phyloP scores from a whole-genome alignment of 768 basidiomycete genomes.

The Podaxis sp. region DNA sequence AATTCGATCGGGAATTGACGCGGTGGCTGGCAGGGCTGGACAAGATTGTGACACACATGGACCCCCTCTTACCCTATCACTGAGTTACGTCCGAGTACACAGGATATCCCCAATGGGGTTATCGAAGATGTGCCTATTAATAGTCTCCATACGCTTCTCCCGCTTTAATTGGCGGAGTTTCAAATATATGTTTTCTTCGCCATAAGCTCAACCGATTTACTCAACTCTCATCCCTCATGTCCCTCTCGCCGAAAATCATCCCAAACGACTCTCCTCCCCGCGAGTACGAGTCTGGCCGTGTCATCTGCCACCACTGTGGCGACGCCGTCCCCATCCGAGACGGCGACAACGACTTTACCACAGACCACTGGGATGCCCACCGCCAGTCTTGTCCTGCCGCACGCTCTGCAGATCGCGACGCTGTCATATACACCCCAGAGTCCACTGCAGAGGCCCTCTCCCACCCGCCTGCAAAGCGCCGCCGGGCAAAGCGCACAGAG shows the following conservation, averaged over 20 bases:
- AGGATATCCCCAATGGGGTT: constrained; percentile 10
- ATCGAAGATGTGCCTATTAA: constrained; percentile 50
- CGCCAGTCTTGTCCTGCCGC: constrained; percentile 24
- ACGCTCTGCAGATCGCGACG: background rate
- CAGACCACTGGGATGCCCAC: constrained; percentile 72
- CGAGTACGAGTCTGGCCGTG: constrained; percentile 66
- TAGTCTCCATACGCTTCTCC: constrained; percentile 24
- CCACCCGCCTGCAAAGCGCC: constrained; percentile 58
- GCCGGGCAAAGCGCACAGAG: constrained; percentile 75
- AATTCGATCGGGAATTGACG: constrained; percentile 52
- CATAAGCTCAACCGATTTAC: constrained; percentile 9
- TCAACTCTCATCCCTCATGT: background rate
- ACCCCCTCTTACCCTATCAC: constrained; percentile 41
- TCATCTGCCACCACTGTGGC: constrained; percentile 67
- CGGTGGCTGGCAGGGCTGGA: constrained; percentile 65
- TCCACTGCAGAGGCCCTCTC: constrained; percentile 40
- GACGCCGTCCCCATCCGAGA: constrained; percentile 66
- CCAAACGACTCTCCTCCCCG: constrained; percentile 13
- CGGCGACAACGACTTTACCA: constrained; percentile 63
- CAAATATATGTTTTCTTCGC: constrained; percentile 16
- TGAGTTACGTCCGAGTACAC: constrained; percentile 12
- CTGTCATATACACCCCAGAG: constrained; percentile 44
- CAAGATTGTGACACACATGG: constrained; percentile 48
- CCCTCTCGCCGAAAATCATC: constrained; percentile 14
- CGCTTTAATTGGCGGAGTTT: constrained; percentile 16